Evolutionary conservation across 208 protist species (phyloP).

Genomic region (Leishmania mexicana): DNA sequence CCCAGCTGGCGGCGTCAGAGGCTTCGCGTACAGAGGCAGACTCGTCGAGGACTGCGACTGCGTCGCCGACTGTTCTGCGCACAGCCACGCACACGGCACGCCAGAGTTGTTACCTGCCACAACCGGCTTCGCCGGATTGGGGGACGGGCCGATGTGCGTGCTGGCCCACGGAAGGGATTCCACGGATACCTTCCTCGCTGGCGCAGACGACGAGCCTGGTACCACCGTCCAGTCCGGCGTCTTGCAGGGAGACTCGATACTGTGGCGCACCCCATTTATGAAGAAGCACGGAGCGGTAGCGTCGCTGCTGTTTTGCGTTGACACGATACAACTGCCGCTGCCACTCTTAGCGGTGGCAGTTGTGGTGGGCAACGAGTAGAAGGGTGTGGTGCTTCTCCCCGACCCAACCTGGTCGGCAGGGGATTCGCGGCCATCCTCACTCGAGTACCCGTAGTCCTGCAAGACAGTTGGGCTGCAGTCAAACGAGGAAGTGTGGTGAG

Average conservation of each 20-base stretch:
- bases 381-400: conserved; percentile 1
- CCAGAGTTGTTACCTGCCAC: conserved; percentile 11
- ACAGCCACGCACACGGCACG: conserved; percentile 11
- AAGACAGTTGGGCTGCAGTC: neutral
- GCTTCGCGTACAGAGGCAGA: conserved; percentile 12
- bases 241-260: conserved; percentile 8
- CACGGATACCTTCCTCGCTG: neutral
- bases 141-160: neutral
- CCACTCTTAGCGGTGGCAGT: conserved; percentile 1
- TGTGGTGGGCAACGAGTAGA: neutral
- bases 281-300: conserved; percentile 14
- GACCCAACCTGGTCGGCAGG: conserved; percentile 8
- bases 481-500: neutral
- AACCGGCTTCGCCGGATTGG: neutral
- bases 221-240: conserved; percentile 4
- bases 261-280: conserved; percentile 22
- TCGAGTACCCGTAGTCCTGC: conserved; percentile 23
- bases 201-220: neutral
- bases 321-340: neutral
- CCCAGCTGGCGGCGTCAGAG: neutral
- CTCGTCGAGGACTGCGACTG: neutral
- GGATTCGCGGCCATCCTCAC: conserved; percentile 24
- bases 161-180: conserved; percentile 4
- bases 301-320: neutral
- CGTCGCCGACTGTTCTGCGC: conserved; percentile 1